Base-by-base conservation (phyloP, 208 protist species). In the Balamuthia mandrillaris region DNA sequence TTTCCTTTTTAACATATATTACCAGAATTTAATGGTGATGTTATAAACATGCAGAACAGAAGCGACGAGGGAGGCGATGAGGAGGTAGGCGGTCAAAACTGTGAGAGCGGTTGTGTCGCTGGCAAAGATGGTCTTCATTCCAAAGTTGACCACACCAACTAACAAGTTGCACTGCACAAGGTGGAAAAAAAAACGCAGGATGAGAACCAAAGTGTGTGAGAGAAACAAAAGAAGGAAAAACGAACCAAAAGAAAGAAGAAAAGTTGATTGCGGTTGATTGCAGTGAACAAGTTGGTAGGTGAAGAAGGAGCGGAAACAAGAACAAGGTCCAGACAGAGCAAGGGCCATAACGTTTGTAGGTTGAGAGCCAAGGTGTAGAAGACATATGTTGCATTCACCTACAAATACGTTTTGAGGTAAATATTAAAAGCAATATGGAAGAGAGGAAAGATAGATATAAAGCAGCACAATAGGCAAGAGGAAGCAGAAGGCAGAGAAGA, bases 141-240 rank as follows among this genome's bases (percentile, higher is more conserved):
- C 70, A 42, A 92, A 56, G 65, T 93, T 93, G 6, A 93, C 86
- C 10, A 85, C 14, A 18, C 91, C 91, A 49, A 89, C 91, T 37
- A 78, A 24, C 1, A 91, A 14, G 24, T 91, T 91, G 54, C 87
- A 63, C 54, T 85, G 41, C n/a, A 88, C 37, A 49, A 35, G 16
- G 16, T 12, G 12, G 10, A 10, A 4, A 16, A 44, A 24, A n/a
- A 29, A 9, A 37, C 18, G 39, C 14, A 5, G 3, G 45, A 3
- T 74, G 7, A 3, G 45, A 7, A 7, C 3, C 41, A 27, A 54
- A n/a, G n/a, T n/a, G n/a, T n/a, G n/a, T n/a, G n/a, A n/a, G n/a
- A n/a, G 51, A 21, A 24, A 56, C 35, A 86, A n/a, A n/a, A n/a
- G n/a, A n/a, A n/a, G n/a, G n/a, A n/a, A n/a, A n/a, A n/a, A n/a